These are phyloP conservation scores for Vanilla planifolia DNA, from an alignment of 106 monocot genomes.

Conservation along the genomic window DNA sequence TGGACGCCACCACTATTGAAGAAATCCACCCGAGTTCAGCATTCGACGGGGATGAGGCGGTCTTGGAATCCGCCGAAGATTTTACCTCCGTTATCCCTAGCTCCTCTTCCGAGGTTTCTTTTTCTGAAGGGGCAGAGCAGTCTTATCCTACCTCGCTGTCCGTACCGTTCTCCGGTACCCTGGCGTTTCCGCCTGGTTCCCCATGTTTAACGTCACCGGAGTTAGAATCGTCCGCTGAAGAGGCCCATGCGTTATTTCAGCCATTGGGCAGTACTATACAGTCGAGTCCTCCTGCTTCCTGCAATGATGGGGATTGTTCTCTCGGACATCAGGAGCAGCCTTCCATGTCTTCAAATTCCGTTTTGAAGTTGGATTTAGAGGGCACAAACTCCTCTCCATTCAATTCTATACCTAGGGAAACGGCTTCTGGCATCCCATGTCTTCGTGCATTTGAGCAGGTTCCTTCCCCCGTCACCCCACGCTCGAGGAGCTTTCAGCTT, in stretches of 20 bases:
- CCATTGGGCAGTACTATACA: not conserved
- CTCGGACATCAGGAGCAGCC: not conserved
- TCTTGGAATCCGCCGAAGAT: not conserved
- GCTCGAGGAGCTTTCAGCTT: slow-evolving; percentile 26
- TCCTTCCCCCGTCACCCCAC: slow-evolving; percentile 21
- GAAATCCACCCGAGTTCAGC: not conserved
- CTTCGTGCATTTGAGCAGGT: slow-evolving; percentile 12
- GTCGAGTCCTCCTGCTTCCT: not conserved
- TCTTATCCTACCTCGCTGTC: not conserved
- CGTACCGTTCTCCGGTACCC: not conserved
- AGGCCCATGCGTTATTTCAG: not conserved
- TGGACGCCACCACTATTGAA: slow-evolving; percentile 10
- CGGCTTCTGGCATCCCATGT: not conserved
- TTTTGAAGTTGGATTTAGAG: slow-evolving; percentile 12
- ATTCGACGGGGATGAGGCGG: not conserved
- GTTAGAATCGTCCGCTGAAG: not conserved
- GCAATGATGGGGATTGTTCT: not conserved
- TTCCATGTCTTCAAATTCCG: slow-evolving; percentile 12
- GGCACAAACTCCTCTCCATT: slow-evolving; percentile 4
- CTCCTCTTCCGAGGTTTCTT: not conserved
- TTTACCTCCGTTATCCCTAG: not conserved
- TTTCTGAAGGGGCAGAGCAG: not conserved
- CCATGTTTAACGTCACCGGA: not conserved
- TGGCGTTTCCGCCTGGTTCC: not conserved
- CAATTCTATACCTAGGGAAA: not conserved